phyloP scores from a whole-genome alignment of 1,139 yeast genomes.

The Taiozyma onychis region DNA sequence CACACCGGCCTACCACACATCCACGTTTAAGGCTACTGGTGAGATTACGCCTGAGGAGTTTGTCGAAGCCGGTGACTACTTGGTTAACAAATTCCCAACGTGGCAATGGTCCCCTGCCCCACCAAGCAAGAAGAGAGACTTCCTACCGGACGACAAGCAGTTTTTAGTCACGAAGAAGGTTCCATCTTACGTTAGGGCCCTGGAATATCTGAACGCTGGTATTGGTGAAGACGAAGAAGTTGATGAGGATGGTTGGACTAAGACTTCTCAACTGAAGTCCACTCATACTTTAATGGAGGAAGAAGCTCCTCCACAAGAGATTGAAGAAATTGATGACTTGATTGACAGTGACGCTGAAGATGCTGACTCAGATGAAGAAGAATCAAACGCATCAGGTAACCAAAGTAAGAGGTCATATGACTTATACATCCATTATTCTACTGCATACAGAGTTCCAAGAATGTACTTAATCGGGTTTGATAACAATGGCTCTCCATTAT shows the following conservation, averaged over 20 bases:
- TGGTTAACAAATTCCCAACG: slow-evolving; percentile 88
- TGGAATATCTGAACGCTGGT: slow-evolving; percentile 43
- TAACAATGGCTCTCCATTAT: slow-evolving; percentile 75
- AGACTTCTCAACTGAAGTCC: slow-evolving; percentile 14
- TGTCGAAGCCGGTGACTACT: slow-evolving; percentile 86
- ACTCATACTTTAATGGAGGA: slow-evolving; percentile 7
- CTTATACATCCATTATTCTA: slow-evolving; percentile 84
- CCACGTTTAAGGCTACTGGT: slow-evolving; percentile 81
- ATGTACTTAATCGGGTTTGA: slow-evolving; percentile 87
- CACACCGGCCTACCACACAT: slow-evolving; percentile 81
- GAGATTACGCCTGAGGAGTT: slow-evolving; percentile 94
- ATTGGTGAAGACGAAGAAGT: slow-evolving; percentile 30
- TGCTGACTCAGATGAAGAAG: slow-evolving; percentile 36
- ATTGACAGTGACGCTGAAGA: slow-evolving; percentile 28
- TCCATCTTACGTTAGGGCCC: slow-evolving; percentile 76
- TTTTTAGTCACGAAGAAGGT: slow-evolving; percentile 83
- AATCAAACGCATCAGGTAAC: slow-evolving; percentile 32
- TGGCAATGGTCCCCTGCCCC: slow-evolving; percentile 92
- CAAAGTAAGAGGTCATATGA: slow-evolving; percentile 68
- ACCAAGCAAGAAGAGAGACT: slow-evolving; percentile 52
- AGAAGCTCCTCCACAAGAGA: slow-evolving; percentile 13
- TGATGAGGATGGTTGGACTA: slow-evolving; percentile 59
- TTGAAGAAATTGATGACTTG: slow-evolving; percentile 37
- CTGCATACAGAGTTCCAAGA: slow-evolving; percentile 94
- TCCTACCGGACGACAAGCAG: slow-evolving; percentile 83